Evolutionary conservation across 2,329 filamentous ascomycete species (phyloP).

Genomic region (Anthostomella pinea): DNA sequence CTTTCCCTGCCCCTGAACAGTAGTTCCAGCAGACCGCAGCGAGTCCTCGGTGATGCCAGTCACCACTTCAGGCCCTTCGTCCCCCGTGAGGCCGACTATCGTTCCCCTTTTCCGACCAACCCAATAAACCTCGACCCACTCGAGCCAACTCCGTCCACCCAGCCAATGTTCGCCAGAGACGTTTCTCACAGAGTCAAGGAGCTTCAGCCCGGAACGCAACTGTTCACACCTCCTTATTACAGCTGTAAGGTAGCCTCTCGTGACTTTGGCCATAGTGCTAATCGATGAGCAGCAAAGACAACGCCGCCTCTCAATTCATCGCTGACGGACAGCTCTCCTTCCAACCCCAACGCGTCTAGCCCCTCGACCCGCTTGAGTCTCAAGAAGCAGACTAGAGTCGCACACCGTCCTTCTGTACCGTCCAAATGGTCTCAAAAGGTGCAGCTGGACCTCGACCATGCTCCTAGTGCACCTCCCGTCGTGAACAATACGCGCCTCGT

Average conservation of each 20-base stretch:
- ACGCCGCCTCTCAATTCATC: constrained; percentile 16
- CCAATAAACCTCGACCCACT: constrained; percentile 6
- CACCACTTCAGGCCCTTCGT: constrained; percentile 28
- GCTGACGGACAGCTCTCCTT: constrained; percentile 24
- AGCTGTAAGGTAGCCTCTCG: constrained; percentile 13
- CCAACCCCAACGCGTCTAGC: constrained; percentile 24
- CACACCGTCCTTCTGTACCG: constrained; percentile 8
- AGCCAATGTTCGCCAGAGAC: constrained; percentile 10
- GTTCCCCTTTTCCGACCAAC: constrained; percentile 17
- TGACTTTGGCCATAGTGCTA: constrained; percentile 6
- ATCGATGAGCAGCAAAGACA: constrained; percentile 16
- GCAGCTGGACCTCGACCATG: constrained; percentile 25
- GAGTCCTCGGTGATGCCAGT: constrained; percentile 31
- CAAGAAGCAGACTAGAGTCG: constrained; percentile 12
- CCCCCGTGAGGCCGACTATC: constrained; percentile 12
- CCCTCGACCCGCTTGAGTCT: constrained; percentile 26
- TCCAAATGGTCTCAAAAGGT: constrained; percentile 21
- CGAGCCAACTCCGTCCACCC: constrained; percentile 16
- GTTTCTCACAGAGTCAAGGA: constrained; percentile 16
- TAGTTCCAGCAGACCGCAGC: constrained; percentile 13
- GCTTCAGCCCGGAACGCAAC: constrained; percentile 16
- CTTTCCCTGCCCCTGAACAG: constrained; percentile 20
- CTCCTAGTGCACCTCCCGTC: constrained; percentile 31
- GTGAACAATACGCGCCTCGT: constrained; percentile 40
- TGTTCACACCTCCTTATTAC: constrained; percentile 20